Conservation (phyloP, 2,329 filamentous ascomycete species). For the Seiridium cupressi region DNA sequence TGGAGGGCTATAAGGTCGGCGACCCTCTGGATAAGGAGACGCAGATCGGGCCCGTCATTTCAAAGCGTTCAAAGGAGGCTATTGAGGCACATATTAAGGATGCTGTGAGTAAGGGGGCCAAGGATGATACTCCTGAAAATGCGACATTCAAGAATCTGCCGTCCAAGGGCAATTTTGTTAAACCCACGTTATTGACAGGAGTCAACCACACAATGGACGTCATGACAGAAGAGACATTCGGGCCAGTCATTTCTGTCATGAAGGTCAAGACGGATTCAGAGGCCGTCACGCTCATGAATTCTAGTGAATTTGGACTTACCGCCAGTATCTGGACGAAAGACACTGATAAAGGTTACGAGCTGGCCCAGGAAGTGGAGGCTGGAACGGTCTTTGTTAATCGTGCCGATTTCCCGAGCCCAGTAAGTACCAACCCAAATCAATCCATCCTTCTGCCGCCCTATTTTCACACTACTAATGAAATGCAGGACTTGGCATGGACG, state of each 20-base stretch:
- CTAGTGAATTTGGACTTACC: slow-evolving; percentile 89
- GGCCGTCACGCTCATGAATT: slow-evolving; percentile 85
- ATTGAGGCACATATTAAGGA: slow-evolving; percentile 81
- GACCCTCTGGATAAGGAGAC: slow-evolving; percentile 78
- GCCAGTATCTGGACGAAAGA: slow-evolving; percentile 99
- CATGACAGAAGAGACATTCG: slow-evolving; percentile 95
- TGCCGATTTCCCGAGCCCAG: slow-evolving; percentile 87
- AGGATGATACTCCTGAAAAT: slow-evolving; percentile 81
- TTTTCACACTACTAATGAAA: slow-evolving; percentile 17
- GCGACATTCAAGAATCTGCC: slow-evolving; percentile 71
- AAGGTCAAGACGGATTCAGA: slow-evolving; percentile 79
- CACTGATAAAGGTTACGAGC: slow-evolving; percentile 67
- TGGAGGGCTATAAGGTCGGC: slow-evolving; percentile 81
- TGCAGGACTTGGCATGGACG: slow-evolving; percentile 87
- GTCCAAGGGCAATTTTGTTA: slow-evolving; percentile 81
- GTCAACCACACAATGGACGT: slow-evolving; percentile 82
- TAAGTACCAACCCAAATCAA: slow-evolving; percentile 45
- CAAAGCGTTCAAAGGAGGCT: slow-evolving; percentile 70
- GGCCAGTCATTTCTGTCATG: slow-evolving; percentile 87
- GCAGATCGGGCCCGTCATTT: slow-evolving; percentile 86
- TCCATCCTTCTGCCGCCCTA: not conserved
- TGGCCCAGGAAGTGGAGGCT: slow-evolving; percentile 81
- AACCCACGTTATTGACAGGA: slow-evolving; percentile 76
- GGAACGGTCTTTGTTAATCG: slow-evolving; percentile 96
- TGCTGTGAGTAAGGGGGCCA: slow-evolving; percentile 79